A percentile compares a stretch with the other conserved stretches of the same genome.
Conservation (phyloP, 2,329 filamentous ascomycete species). For the Botryotinia globosa region DNA sequence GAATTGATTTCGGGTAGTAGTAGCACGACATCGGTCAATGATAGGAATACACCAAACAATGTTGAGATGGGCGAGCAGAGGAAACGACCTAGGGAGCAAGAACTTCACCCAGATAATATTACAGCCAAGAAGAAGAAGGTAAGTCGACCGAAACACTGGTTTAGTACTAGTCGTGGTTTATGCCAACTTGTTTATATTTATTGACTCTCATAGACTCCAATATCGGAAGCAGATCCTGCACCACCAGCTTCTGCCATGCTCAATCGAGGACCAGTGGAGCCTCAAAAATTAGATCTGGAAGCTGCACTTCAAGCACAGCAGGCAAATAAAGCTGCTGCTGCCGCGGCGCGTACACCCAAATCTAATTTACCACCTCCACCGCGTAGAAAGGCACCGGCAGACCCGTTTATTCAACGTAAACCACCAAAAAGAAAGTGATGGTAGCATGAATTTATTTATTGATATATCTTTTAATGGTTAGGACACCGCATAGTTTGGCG, state of each 20-base stretch:
- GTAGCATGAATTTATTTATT: slow-evolving; percentile 1
- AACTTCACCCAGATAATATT: background rate
- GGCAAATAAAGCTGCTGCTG: slow-evolving; percentile 17
- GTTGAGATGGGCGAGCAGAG: slow-evolving; percentile 13
- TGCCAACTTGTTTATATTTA: background rate
- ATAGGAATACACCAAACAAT: background rate
- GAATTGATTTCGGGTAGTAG: slow-evolving; percentile 12
- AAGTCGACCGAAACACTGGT: background rate
- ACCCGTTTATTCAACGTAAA: slow-evolving; percentile 29
- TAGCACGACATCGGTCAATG: slow-evolving; percentile 4
- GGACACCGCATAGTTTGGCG: background rate
- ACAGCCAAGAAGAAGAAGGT: slow-evolving; percentile 19
- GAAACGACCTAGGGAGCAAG: slow-evolving; percentile 17
- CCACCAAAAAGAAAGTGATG: slow-evolving; percentile 15
- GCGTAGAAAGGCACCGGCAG: slow-evolving; percentile 25
- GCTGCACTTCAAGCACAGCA: slow-evolving; percentile 22
- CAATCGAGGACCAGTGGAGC: slow-evolving; percentile 1
- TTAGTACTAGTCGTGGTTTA: background rate
- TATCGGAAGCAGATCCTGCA: background rate
- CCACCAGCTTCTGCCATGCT: background rate
- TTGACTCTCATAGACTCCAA: background rate
- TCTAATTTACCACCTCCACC: slow-evolving; percentile 21
- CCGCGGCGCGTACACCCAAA: slow-evolving; percentile 6
- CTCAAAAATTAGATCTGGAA: slow-evolving; percentile 13
- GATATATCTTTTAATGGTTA: background rate